Conservation (phyloP, 2,329 filamentous ascomycete genomes). For the Bretziella fagacearum region DNA sequence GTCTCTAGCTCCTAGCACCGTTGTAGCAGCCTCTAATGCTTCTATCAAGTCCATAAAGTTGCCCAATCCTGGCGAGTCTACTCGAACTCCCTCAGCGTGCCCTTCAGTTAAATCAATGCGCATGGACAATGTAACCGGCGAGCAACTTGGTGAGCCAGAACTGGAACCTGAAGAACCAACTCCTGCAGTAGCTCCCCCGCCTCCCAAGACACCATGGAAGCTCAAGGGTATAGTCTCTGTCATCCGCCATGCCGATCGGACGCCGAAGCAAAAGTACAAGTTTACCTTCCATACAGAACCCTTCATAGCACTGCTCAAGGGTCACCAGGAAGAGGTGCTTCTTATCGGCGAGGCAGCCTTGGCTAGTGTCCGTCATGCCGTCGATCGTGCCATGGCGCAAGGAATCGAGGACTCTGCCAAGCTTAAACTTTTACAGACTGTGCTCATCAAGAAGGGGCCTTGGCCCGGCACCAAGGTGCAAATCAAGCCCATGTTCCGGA, state of each 20-base stretch:
- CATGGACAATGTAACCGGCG: constrained; percentile 16
- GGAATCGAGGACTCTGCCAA: constrained; percentile 75
- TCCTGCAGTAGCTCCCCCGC: constrained; percentile 35
- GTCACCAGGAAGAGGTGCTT: constrained; percentile 89
- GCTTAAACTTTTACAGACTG: constrained; percentile 69
- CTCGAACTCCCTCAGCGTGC: constrained; percentile 24
- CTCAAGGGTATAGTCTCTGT: constrained; percentile 95
- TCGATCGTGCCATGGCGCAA: constrained; percentile 60
- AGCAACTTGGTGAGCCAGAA: constrained; percentile 15
- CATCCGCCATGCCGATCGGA: constrained; percentile 88
- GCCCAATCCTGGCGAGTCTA: constrained; percentile 3
- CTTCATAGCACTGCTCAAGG: constrained; percentile 86
- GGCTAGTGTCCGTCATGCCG: constrained; percentile 74
- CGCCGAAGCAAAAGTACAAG: constrained; percentile 98
- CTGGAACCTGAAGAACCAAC: constrained; percentile 1
- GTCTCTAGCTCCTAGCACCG: constrained; percentile 1
- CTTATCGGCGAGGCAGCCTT: constrained; percentile 83
- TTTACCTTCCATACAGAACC: constrained; percentile 96
- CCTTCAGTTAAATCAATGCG: constrained; percentile 25
- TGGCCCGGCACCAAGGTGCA: constrained; percentile 97
- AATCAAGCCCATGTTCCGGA: constrained; percentile 98
- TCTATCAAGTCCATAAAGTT: constrained; percentile 9
- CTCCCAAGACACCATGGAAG: constrained; percentile 91
- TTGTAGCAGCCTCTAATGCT: constrained; percentile 6
- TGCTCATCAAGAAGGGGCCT: constrained; percentile 76